These are phyloP conservation scores for Ascochyta lentis DNA, from an alignment of 2,329 filamentous ascomycete species.

Conservation along the genomic window DNA sequence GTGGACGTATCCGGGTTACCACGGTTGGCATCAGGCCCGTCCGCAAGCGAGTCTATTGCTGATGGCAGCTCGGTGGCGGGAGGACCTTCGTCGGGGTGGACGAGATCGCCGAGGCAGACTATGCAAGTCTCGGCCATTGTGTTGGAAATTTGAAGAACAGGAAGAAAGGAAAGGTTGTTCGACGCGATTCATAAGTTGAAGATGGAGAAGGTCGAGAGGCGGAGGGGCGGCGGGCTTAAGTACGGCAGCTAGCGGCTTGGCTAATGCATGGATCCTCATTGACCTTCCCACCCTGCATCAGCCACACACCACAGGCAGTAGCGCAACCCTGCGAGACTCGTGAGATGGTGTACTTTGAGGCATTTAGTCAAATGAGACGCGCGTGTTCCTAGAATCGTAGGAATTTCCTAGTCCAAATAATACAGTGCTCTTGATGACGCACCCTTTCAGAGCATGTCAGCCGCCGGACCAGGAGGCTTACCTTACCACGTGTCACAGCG, in stretches of 20 bases:
- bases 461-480: conserved; percentile 29
- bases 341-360: conserved; percentile 12
- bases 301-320: conserved; percentile 32
- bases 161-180: conserved; percentile 29
- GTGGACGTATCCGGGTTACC: conserved; percentile 23
- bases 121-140: conserved; percentile 72
- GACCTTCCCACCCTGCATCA: conserved; percentile 25
- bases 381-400: not conserved
- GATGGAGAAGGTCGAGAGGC: conserved; percentile 40
- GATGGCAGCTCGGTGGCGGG: conserved; percentile 35
- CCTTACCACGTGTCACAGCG: conserved; percentile 44
- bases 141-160: conserved; percentile 25
- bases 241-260: conserved; percentile 28
- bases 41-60: conserved; percentile 35
- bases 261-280: conserved; percentile 20
- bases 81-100: conserved; percentile 59
- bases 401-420: not conserved
- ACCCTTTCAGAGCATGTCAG: conserved; percentile 14
- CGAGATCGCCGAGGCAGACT: conserved; percentile 74
- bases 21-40: conserved; percentile 36
- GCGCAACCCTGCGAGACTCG: conserved; percentile 25
- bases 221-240: conserved; percentile 34
- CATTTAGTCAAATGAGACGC: not conserved
- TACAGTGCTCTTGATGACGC: conserved; percentile 6
- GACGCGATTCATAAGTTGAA: conserved; percentile 46